Evolutionary conservation across 2,329 filamentous ascomycete genomes (phyloP), one percentile per base, ranked within the genome.

Genomic region (Dryadomyces quercivorus): DNA sequence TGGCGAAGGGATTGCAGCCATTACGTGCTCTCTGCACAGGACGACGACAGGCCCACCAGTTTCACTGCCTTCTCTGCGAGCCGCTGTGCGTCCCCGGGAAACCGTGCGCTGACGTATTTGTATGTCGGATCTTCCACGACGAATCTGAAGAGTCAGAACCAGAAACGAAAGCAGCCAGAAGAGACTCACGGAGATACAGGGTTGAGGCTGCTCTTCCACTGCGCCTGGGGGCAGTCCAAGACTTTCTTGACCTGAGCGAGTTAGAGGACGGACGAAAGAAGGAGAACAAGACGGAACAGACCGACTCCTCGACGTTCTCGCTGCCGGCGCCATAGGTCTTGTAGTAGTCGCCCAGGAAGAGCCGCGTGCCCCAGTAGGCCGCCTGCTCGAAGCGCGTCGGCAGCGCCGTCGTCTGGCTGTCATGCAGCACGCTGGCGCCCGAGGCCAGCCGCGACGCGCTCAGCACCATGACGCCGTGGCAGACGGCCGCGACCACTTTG

Each of bases 241-340:
- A 60, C 65, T 57, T 72, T 75, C 21, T 66, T 70, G 46, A 76
- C 67, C 72, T 75, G 52, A 34, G 15, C 9, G 31, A 13, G 20
- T 43, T 7, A 42, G 34, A 22, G n/a, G n/a, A 31, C 26, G 8
- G 26, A 31, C 26, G 8, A 31, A 49, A 18, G 34, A 34, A 49
- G 34, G 26, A n/a, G 40, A 18, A 53, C 22, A 36, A 49, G 8
- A 49, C 8, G 26, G 34, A 40, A 40, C 70, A 63, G 60, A 76
- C 75, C 45, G 69, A 67, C 6, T 67, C 64, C 59, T 78, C 72
- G 3, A 76, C 73, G 56, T 73, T 68, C 38, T 74, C 72, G 56
- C 72, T 75, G 0, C 74, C 70, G 3, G 70, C 70, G 1, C 76
- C 76, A 54, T 76, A 78, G 2, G 75, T 78, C 69, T 79, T 79